Conservation (phyloP, 2,329 filamentous ascomycete species). For the Penicillium decumbens region DNA sequence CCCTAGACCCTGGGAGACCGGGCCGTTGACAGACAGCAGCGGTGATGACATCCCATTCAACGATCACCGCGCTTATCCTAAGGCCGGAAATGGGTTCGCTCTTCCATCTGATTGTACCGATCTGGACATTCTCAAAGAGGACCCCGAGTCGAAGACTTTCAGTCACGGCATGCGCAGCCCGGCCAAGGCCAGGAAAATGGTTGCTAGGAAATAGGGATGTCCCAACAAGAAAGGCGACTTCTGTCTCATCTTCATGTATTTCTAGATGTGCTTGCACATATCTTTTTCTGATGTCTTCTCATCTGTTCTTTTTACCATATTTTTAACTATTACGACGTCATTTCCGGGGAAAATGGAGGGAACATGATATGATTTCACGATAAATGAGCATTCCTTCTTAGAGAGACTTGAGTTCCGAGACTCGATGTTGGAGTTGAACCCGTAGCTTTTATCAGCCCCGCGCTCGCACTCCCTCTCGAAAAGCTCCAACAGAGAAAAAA, state of each 20-base stretch:
- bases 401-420: not conserved
- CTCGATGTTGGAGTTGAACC: not conserved
- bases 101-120: constrained; percentile 56
- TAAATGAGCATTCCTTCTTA: not conserved
- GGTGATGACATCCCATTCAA: constrained; percentile 41
- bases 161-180: constrained; percentile 45
- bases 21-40: constrained; percentile 30
- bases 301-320: not conserved
- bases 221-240: not conserved
- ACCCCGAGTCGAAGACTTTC: constrained; percentile 53
- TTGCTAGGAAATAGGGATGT: not conserved
- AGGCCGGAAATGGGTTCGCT: constrained; percentile 58
- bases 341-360: too few species aligned
- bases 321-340: not conserved
- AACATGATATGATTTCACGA: not conserved
- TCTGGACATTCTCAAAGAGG: constrained; percentile 59
- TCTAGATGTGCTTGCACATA: not conserved
- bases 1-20: constrained; percentile 26
- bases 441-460: constrained; percentile 14
- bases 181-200: constrained; percentile 10
- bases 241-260: not conserved
- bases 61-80: constrained; percentile 59
- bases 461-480: not conserved
- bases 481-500: not conserved
- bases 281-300: not conserved